These are phyloP conservation scores for Purpureocillium lavendulum DNA, from an alignment of 2,329 filamentous ascomycete species.

Conservation along the genomic window DNA sequence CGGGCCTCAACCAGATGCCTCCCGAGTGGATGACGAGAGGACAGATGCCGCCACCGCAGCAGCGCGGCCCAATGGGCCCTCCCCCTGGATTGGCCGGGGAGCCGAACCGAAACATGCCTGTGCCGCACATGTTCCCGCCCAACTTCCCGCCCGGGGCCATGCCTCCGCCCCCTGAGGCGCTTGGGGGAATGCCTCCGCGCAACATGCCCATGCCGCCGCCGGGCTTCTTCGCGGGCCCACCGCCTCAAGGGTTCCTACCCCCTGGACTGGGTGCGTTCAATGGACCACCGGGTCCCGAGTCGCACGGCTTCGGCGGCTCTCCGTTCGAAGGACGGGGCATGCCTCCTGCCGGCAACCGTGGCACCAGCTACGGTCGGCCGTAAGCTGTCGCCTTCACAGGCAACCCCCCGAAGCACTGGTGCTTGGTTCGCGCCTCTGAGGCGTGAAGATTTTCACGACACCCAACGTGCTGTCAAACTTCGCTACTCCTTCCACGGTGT, in stretches of 20 bases:
- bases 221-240: conserved; percentile 44
- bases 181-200: conserved; percentile 43
- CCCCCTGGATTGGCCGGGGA: conserved; percentile 45
- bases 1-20: conserved; percentile 53
- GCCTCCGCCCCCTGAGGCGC: conserved; percentile 35
- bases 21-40: conserved; percentile 43
- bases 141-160: conserved; percentile 46
- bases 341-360: conserved; percentile 36
- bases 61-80: conserved; percentile 46
- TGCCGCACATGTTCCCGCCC: conserved; percentile 53
- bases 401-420: no score
- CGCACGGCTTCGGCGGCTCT: conserved; percentile 34
- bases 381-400: conserved; percentile 5
- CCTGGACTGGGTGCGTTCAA: conserved; percentile 49
- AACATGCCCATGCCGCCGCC: conserved; percentile 49
- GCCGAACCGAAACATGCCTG: conserved; percentile 32
- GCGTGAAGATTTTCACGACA: no score
- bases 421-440: no score
- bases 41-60: conserved; percentile 33
- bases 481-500: no score
- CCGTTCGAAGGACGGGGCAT: conserved; percentile 49
- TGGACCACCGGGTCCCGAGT: conserved; percentile 38
- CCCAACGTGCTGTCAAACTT: no score
- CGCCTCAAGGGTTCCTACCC: conserved; percentile 44
- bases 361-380: conserved; percentile 23